Base-by-base conservation (phyloP, 148 eudicot species). In the Dysphania ambrosioides region DNA sequence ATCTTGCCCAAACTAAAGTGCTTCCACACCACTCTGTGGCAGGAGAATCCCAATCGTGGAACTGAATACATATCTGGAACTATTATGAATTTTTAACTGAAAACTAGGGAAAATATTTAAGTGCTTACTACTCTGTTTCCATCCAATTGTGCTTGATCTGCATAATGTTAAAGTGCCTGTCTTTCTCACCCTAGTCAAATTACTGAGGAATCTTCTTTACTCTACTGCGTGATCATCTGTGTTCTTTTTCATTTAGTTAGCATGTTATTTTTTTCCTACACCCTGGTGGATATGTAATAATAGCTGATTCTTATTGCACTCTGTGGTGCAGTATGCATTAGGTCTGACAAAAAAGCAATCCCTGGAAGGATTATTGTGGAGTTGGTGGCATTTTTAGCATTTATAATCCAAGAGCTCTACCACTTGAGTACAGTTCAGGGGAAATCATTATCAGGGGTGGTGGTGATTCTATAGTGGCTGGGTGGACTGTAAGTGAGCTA, bases 401-500 rank as follows among this genome's bases (percentile, higher is more conserved):
- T 34, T 77, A 77, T 40, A 77, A 71, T 61, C 79, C 79, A 16
- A 40, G 47, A 77, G 75, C 41, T 61, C 15, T 70, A 27, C 49
- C 26, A 49, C 35, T 51, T 36, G 75, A 77, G 35, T 77, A 77
- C 40, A 77, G 74, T 27, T 77, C 79, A 13, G 79, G 26, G 12
- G 79, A 77, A 70, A 61, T 77, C 56, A 62, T 70, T 5, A 18
- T 77, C 60, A 70, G 41, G 58, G 70, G 79, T 27, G 70, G 70
- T 35, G 36, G 70, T 15, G 79, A 77, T 70, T 4, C 27, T 36
- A 60, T 77, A 16, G 61, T 68, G 58, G 67, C 44, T 56, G 79
- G 79, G 34, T 76, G 79, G 79, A 76, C 79, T 8, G 73, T 76
- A 30, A 76, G 73, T 76, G 13, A 49, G 0, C 60, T 42, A 5